phyloP scores from a whole-genome alignment of 2,329 filamentous ascomycete species.

The Cyclaneusma minus region DNA sequence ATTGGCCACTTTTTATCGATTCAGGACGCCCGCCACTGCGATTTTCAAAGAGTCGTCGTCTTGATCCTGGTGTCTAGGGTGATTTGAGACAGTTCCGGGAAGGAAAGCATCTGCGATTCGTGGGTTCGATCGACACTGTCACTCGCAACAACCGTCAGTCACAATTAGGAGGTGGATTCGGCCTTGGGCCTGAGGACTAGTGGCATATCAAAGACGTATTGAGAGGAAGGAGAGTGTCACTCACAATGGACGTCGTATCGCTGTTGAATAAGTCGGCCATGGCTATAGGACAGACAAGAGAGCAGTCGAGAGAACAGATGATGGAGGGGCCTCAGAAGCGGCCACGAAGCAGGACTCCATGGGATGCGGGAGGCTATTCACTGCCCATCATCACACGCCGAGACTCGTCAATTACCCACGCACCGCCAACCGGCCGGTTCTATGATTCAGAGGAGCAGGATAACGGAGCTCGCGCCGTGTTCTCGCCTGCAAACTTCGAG shows the following conservation, averaged over 20 bases:
- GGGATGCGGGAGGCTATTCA: constrained; percentile 21
- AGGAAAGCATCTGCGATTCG: too few relatives aligned
- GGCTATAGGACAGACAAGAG: constrained; percentile 14
- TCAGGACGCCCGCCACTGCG: too few relatives aligned
- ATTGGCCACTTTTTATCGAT: too few relatives aligned
- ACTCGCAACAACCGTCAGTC: too few relatives aligned
- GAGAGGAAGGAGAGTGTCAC: too few relatives aligned
- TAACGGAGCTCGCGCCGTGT: background rate
- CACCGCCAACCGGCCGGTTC: background rate
- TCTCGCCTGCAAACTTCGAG: background rate
- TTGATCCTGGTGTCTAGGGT: too few relatives aligned
- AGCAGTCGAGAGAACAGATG: constrained; percentile 4
- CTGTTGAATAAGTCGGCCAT: constrained; percentile 15
- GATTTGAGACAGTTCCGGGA: too few relatives aligned
- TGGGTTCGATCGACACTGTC: too few relatives aligned
- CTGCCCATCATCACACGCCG: constrained; percentile 15
- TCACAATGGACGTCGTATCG: constrained; percentile 19
- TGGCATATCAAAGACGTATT: too few relatives aligned
- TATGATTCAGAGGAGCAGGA: background rate
- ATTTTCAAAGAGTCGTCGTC: too few relatives aligned
- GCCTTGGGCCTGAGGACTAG: too few relatives aligned
- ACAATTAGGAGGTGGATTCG: too few relatives aligned
- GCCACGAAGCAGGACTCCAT: constrained; percentile 16
- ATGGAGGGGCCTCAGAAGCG: constrained; percentile 5
- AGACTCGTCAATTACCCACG: constrained; percentile 3